Base-by-base conservation (phyloP, 768 basidiomycete genomes). In the Dacryopinax primogenitus region DNA sequence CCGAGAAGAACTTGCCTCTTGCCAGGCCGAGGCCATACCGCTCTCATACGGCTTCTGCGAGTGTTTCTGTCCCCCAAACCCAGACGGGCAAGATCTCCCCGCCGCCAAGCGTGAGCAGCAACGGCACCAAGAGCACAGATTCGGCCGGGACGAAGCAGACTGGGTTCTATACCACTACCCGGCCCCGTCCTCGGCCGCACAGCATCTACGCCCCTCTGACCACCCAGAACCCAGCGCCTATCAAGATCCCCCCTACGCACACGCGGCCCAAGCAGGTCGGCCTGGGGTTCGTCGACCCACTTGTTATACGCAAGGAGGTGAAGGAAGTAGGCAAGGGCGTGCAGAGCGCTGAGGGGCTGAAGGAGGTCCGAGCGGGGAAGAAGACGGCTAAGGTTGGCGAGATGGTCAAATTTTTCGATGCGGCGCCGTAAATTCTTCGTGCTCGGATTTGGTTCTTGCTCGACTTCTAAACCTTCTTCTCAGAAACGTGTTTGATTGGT, bases 241-340 rank as follows among this genome's bases (percentile, higher is more conserved):
- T 58, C 51, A 58, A 58, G 51, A 58, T 58, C 11, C 51, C 51
- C 13, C 51, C 51, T 21, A 58, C 51, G 51, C 51, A 58, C 51
- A 18, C 51, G 9, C 51, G 51, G 26, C 51, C 51, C 23, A 58
- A 58, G 51, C 51, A 58, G 51, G 51, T 58, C 51, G 51, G 51
- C 4, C 51, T 58, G 51, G 51, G 51, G 13, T 58, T 58, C 51
- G 51, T 58, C 4, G 51, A 58, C 26, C 51, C 51, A 15, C 51
- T 58, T 30, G 51, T 58, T 23, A 58, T 58, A 11, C 3, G 51
- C 4, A 58, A 58, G 30, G 51, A 58, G 30, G 51, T 58, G 13
- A 58, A 58, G 51, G 51, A 58, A 9, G 51, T 30, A 11, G 51
- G 51, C 9, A 13, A 30, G 51, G 51, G 32, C 26, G 51, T 58